A percentile compares a stretch with the other conserved stretches of the same genome.
These are phyloP conservation scores for Alectoria sarmentosa DNA, from an alignment of 495 filamentous ascomycete genomes.

Conservation along the genomic window DNA sequence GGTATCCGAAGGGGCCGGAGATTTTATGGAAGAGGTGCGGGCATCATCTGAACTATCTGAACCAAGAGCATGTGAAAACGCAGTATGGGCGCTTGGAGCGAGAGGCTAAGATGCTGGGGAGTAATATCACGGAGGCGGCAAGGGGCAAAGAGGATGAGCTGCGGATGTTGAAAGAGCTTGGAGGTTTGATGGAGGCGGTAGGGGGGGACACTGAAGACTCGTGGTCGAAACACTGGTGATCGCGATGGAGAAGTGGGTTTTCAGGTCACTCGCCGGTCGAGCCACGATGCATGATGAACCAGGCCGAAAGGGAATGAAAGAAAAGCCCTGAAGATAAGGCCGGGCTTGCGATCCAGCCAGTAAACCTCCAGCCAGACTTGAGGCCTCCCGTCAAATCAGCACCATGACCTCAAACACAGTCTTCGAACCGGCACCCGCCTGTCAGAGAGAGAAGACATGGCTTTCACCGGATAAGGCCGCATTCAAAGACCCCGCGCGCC, in stretches of 20 bases:
- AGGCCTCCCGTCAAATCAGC: neutral
- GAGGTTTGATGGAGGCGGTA: neutral
- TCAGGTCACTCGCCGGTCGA: neutral
- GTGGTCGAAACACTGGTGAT: slow-evolving; percentile 7
- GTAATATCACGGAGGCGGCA: neutral
- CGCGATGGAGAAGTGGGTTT: neutral
- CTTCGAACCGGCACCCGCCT: neutral
- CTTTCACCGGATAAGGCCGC: neutral
- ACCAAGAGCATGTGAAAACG: neutral
- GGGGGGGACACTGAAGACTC: neutral
- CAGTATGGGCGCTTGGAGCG: slow-evolving; percentile 1
- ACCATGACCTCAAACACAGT: neutral
- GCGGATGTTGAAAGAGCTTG: neutral
- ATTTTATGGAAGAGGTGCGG: slow-evolving; percentile 2
- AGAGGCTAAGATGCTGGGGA: slow-evolving; percentile 1
- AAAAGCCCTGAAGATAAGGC: neutral
- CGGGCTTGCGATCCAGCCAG: neutral
- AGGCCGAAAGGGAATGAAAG: neutral
- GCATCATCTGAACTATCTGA: slow-evolving; percentile 4
- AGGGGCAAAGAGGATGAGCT: neutral
- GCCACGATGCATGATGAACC: neutral
- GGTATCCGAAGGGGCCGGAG: neutral
- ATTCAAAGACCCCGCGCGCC: neutral
- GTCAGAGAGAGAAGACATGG: neutral
- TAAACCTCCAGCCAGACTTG: neutral